These are phyloP conservation scores for Sphagnum contortum DNA, from an alignment of 225 moss, liverwort and hornwort species.

Conservation along the genomic window DNA sequence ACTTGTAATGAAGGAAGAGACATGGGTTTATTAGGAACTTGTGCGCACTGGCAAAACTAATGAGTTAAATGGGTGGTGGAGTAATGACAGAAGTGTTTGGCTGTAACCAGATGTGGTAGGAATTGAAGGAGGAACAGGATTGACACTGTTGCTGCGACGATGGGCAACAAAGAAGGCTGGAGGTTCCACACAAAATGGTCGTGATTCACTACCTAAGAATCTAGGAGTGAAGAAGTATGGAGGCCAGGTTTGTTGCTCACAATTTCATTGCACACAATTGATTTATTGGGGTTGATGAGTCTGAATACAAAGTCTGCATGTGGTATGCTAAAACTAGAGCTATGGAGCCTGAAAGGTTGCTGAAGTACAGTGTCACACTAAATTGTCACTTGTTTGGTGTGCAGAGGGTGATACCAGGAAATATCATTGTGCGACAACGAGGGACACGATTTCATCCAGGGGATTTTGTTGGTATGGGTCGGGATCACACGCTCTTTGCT, in stretches of 20 bases:
- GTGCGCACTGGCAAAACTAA: no score
- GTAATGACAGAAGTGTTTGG: no score
- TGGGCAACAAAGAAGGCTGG: constrained; percentile 96
- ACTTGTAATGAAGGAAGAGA: no score
- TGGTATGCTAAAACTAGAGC: no score
- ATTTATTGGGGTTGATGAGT: no score
- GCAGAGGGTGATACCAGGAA: constrained; percentile 78
- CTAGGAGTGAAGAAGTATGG: constrained; percentile 86
- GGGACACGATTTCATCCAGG: constrained; percentile 82
- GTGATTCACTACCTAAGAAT: constrained; percentile 72
- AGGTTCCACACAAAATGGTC: constrained; percentile 83
- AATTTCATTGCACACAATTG: no score
- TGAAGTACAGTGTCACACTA: no score
- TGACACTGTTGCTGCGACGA: constrained; percentile 45
- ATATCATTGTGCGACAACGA: constrained; percentile 82
- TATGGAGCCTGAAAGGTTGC: no score
- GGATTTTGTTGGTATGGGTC: constrained; percentile 72
- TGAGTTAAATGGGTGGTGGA: no score
- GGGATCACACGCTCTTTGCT: constrained; percentile 72
- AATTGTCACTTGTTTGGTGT: no score
- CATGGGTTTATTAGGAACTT: no score
- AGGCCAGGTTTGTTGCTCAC: constrained; percentile 70
- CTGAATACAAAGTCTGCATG: no score
- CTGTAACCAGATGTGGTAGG: constrained; percentile 48
- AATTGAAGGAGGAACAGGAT: constrained; percentile 28